Base-by-base conservation (phyloP, 108 stramenopile genomes). In the Fistulifera solaris region DNA sequence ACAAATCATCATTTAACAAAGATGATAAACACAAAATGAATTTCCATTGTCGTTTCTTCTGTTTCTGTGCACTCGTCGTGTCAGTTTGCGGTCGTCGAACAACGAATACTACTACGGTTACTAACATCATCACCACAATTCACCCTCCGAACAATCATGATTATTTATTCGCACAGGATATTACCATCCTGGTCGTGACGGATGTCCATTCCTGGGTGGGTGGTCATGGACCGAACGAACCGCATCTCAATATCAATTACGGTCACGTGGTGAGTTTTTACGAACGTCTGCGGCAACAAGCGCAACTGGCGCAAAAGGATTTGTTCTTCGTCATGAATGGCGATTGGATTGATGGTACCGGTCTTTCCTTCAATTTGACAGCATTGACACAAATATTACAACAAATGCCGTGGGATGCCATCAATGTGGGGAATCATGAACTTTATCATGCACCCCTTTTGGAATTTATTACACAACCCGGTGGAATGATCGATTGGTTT, bases 351-450 rank as follows among this genome's bases (percentile, higher is more conserved):
- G 77, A 83, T 50, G 81, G 81, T 22, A 76, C 81, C 7, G 63
- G 78, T 18, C 42, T 83, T 22, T 38, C 61, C 41, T 2, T 49
- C 12, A 59, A 77, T 48, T n/a, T 51, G 13, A 53, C 65, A 0
- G 42, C 66, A 48, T 53, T 88, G 17, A 52, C 69, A n/a, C 80
- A 73, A 10, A 55, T 88, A 28, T 47, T 88, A n/a, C 61, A 81
- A 58, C 63, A 70, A 13, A 84, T 88, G 82, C 87, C 87, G 0
- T 81, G 67, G 58, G 77, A 83, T 67, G 76, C 73, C 25, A 49
- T 82, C 25, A 82, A 71, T 54, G 47, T 76, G 31, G 87, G 87
- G n/a, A 82, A 88, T 61, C 87, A 88, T 66, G 87, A 88, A 61
- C 40, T 88, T 38, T 72, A 73, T 48, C 58, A 56, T 27, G 35